Percentiles rank a stretch among this genome's conserved stretches.
These are phyloP conservation scores for Trichocladium uniseriatum DNA, from an alignment of 495 filamentous ascomycete genomes.

Conservation along the genomic window DNA sequence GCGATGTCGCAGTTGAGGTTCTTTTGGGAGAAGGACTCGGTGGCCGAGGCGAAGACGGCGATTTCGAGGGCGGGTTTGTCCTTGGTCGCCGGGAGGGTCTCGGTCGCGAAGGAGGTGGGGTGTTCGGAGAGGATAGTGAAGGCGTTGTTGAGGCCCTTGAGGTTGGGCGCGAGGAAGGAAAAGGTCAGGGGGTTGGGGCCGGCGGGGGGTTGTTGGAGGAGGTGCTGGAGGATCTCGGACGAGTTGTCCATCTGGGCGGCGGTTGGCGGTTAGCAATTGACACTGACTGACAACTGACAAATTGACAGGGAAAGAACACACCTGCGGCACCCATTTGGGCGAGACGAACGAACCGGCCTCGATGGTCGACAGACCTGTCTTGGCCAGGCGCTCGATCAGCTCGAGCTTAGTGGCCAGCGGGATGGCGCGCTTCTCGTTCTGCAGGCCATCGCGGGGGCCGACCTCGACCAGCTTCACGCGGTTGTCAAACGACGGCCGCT, in stretches of 20 bases:
- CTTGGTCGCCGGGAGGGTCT: slow-evolving; percentile 13
- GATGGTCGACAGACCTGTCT: slow-evolving; percentile 75
- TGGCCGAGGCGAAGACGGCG: slow-evolving; percentile 87
- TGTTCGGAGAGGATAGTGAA: slow-evolving; percentile 33
- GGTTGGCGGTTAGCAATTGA: neutral
- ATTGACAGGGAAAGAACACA: slow-evolving; percentile 24
- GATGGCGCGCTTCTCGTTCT: slow-evolving; percentile 87
- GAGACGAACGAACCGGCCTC: slow-evolving; percentile 93
- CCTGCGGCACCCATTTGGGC: slow-evolving; percentile 97
- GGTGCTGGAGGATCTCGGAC: slow-evolving; percentile 64
- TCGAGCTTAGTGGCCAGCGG: slow-evolving; percentile 76
- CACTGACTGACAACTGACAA: too few relatives aligned
- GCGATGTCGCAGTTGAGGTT: slow-evolving; percentile 88
- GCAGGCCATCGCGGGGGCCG: slow-evolving; percentile 85
- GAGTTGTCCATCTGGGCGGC: slow-evolving; percentile 81
- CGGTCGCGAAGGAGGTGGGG: slow-evolving; percentile 32
- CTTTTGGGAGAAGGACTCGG: slow-evolving; percentile 79
- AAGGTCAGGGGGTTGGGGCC: slow-evolving; percentile 65
- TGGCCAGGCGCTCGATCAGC: slow-evolving; percentile 68
- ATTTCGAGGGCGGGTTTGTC: slow-evolving; percentile 55
- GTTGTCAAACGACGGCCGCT: slow-evolving; percentile 32
- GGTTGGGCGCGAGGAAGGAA: slow-evolving; percentile 89
- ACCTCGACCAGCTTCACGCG: slow-evolving; percentile 75
- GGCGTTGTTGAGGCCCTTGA: slow-evolving; percentile 59
- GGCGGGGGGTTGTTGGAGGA: slow-evolving; percentile 59